Base-by-base conservation (phyloP, 306 rosid species). In the Sindora glabra region DNA sequence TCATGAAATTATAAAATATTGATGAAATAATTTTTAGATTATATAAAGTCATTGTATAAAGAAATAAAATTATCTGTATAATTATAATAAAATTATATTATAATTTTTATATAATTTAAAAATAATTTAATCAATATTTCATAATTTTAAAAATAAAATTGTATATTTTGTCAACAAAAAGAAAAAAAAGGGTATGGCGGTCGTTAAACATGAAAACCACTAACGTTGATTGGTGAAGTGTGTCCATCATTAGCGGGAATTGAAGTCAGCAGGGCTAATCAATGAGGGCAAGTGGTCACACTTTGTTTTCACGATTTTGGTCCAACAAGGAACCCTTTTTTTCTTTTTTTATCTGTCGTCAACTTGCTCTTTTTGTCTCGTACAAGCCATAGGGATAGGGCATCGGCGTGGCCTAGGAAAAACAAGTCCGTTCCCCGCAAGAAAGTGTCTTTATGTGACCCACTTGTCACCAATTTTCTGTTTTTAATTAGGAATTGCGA, bases 251-350 rank as follows among this genome's bases (percentile, higher is more conserved):
- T 79, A 40, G 16, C 18, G 60, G 74, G 39, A 42, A 19, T 66
- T 79, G 47, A 61, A 78, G 73, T 76, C 79, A 77, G 68, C 39
- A 7, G 26, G 7, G 14, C 59, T 54, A 41, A 77, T 82, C 74
- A 66, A 40, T 26, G 46, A 10, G 37, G 66, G 42, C 18, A 62
- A 69, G 2, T 77, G 63, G 79, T 71, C 79, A 34, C 37, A 36
- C 34, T 48, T 59, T 65, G 46, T 41, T 26, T 46, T 34, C 42
- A 56, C 55, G 13, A 63, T 67, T n/a, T 67, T 48, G 62, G 70
- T 65, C 70, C 51, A 9, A 36, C 2, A 56, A 36, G 23, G 51
- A 4, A 11, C 15, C 45, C 0, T 40, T 45, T 44, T 34, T 21
- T 10, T 29, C 8, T 25, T 7, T 9, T 25, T 34, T 39, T 5